Base-by-base conservation (phyloP, 2,329 filamentous ascomycete genomes). In the Zasmidium cellare region DNA sequence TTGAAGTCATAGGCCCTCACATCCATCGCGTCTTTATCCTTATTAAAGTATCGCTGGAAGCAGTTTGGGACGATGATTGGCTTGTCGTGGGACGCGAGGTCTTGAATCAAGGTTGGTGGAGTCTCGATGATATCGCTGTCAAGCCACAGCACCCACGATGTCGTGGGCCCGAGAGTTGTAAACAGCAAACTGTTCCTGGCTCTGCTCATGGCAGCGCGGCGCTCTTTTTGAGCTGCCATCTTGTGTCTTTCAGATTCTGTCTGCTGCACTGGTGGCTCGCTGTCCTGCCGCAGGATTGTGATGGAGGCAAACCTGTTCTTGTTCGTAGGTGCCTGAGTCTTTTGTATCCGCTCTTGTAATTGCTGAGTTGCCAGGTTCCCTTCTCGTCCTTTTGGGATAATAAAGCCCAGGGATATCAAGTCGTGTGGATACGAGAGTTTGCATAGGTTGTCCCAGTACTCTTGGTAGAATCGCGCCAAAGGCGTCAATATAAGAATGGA, bases 141-240 rank as follows among this genome's bases (percentile, higher is more conserved):
- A 25, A 99, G 82, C 94, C 94, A 99, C 22, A 99, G 82, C 31
- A 99, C 92, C 94, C 94, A 99, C 0, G 91, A 94, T 0, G 92
- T 97, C 12, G 86, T 84, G 0, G 92, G 92, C 1, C 93, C 92
- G 9, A 99, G 80, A 0, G 93, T 97, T 9, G 94, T 97, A 78
- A 97, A 99, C 24, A 99, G 84, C 9, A 99, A 83, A 54, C 90
- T 96, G 74, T 99, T 99, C 64, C 94, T 87, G 38, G 94, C 93
- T 70, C 91, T 89, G 69, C 91, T 88, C 94, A 99, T 97, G 60
- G 91, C 88, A 45, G 91, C 88, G 35, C 94, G 85, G 12, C 94
- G 87, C 6, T 80, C 82, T 76, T 96, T 96, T 73, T 99, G 94
- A 71, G 96, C 92, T 61, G 87, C 80, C 78, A 97, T 86, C 76